Base-by-base conservation (phyloP, 140 eudicot species). In the Cichorium intybus region DNA sequence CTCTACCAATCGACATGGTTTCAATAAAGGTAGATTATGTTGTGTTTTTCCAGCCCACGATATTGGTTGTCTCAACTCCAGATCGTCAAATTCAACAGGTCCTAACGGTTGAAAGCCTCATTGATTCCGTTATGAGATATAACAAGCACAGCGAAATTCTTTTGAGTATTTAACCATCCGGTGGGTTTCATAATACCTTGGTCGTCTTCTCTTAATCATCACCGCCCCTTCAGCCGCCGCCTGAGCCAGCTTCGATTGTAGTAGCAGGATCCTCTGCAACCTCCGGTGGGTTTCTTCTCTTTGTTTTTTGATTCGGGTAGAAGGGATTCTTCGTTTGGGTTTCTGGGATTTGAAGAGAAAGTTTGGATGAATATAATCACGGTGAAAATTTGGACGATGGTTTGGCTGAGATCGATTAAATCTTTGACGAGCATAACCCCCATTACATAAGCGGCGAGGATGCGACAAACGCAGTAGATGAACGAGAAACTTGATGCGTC, bases 211-310 rank as follows among this genome's bases (percentile, higher is more conserved):
- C 79, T 87, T 87, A 54, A 90, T 71, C 77, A 95, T 82, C 23
- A 91, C 97, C 0, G 97, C 97, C n/a, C 97, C 96, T 78, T 82
- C 96, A 4, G 97, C 96, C 58, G 97, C 96, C 17, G 97, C 97
- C 72, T 87, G 97, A 1, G 95, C 95, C 61, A 91, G 27, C 56
- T 34, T 85, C 1, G 84, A 28, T 62, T 91, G 97, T 24, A 91
- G 66, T 18, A 77, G 96, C 16, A 83, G 82, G 10, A 87, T 91
- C 54, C 96, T 74, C 51, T 83, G 85, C 57, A 73, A 86, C 68
- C 95, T 78, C 65, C 16, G 79, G 80, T 12, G n/a, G n/a, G n/a
- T n/a, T n/a, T n/a, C n/a, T n/a, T n/a, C n/a, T 56, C 78, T 47
- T 73, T 73, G 7, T 73, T 56, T 64, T 73, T 67, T 21, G 84